Percentiles rank a stretch among this genome's conserved stretches.
These are phyloP conservation scores for Geotrichum bryndzae DNA, from an alignment of 1,139 yeast species.

Conservation along the genomic window DNA sequence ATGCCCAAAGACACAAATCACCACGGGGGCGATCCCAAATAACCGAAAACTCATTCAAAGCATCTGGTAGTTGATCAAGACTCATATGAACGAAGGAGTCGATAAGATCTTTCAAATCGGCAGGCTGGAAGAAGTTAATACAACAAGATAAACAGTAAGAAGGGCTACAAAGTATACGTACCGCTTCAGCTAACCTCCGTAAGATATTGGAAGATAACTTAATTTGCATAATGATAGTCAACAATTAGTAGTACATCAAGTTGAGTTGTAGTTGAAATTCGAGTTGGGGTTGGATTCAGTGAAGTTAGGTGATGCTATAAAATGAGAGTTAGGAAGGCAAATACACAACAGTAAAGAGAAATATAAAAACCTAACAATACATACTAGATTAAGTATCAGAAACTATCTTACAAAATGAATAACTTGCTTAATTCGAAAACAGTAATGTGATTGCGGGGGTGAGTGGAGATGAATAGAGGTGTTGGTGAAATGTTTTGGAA, in stretches of 20 bases:
- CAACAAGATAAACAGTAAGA: not conserved
- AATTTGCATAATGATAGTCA: slow-evolving; percentile 24
- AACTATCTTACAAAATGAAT: not conserved
- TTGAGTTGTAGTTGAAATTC: not conserved
- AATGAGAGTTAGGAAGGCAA: not conserved
- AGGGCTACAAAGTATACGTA: slow-evolving; percentile 19
- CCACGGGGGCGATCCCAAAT: slow-evolving; percentile 66
- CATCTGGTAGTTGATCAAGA: slow-evolving; percentile 35
- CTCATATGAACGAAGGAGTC: slow-evolving; percentile 36
- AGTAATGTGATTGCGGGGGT: not conserved
- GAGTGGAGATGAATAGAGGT: not conserved
- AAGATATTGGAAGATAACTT: slow-evolving; percentile 28
- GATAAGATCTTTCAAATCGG: slow-evolving; percentile 41
- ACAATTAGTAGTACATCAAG: slow-evolving; percentile 4
- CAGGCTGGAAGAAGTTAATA: slow-evolving; percentile 32
- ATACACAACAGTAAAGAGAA: not conserved
- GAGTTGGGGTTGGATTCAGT: not conserved
- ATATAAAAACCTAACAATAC: not conserved
- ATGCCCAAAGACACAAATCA: slow-evolving; percentile 71
- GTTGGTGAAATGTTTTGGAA: not conserved
- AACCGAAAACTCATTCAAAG: slow-evolving; percentile 31
- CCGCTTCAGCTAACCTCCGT: slow-evolving; percentile 30
- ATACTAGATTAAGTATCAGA: not conserved
- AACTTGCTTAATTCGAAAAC: not conserved
- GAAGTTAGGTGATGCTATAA: not conserved